Evolutionary conservation across 2,329 filamentous ascomycete species (phyloP), one percentile per base, ranked within the genome.

Genomic region (Grosmannia clavigera): DNA sequence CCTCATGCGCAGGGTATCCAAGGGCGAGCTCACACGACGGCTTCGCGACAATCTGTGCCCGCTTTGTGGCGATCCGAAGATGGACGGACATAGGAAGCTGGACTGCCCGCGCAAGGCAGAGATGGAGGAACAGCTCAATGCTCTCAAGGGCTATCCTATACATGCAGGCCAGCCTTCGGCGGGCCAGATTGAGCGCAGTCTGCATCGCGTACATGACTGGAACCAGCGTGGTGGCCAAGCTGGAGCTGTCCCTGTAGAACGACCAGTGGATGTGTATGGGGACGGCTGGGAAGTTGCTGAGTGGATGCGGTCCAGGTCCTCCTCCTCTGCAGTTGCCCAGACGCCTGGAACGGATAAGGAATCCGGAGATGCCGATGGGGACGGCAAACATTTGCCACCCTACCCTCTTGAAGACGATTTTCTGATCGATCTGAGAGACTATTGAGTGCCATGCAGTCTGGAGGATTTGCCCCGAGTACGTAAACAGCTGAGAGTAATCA

Each of bases 1-100:
- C 7, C 50, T 64, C 27, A 62, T 64, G 61, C 61, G 63, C 29
- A 58, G 57, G 10, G 63, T 64, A 12, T 31, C 60, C 38, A 58
- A 46, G 54, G n/a, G 14, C 22, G 35, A 46, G 25, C 62, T 64
- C 10, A 33, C 57, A 46, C 1, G 1, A 0, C 61, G 63, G 7
- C 50, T 64, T 2, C 40, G 56, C 19, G 6, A 6, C 11, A 12
- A 38, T 7, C 48, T 63, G 33, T 64, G 63, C 22, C 63, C 63
- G 1, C 40, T 64, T 10, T 64, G 63, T 19, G 63, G 63, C 43
- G 63, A 64, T 40, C 60, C 61, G 1, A 22, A 38, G n/a, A 7
- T 25, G 1, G 55, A 60, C 43, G 25, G 40, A 3, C 63, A 64
- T 50, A 54, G 19, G 46, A 64, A 64, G 53, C 16, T 11, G 9